These are phyloP conservation scores for Calonectria hawksworthii DNA, from an alignment of 2,329 filamentous ascomycete species.

Conservation along the genomic window DNA sequence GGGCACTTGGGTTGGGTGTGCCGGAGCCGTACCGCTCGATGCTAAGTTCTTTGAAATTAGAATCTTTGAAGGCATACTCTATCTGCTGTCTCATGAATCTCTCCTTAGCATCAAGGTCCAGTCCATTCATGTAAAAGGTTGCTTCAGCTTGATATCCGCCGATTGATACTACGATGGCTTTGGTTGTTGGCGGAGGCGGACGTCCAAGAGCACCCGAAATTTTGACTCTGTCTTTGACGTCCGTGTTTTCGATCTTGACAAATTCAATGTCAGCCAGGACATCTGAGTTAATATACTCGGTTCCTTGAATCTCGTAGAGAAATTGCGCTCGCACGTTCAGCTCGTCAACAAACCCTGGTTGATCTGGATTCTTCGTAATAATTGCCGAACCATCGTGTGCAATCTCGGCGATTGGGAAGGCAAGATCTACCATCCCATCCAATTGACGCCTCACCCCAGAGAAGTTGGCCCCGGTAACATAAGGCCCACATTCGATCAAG, in stretches of 20 bases:
- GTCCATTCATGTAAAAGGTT: slow-evolving; percentile 26
- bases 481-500: slow-evolving; percentile 16
- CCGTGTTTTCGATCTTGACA: slow-evolving; percentile 14
- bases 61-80: slow-evolving; percentile 16
- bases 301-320: slow-evolving; percentile 23
- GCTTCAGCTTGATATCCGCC: slow-evolving; percentile 23
- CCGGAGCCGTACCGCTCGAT: slow-evolving; percentile 21
- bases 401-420: slow-evolving; percentile 21
- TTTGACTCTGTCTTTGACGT: neutral
- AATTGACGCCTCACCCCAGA: slow-evolving; percentile 7
- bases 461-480: slow-evolving; percentile 18
- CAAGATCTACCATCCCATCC: slow-evolving; percentile 17
- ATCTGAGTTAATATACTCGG: slow-evolving; percentile 22
- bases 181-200: slow-evolving; percentile 14
- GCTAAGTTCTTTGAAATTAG: slow-evolving; percentile 16
- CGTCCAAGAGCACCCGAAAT: slow-evolving; percentile 5
- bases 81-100: slow-evolving; percentile 25
- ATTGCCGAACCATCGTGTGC: slow-evolving; percentile 15
- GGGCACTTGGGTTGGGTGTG: neutral
- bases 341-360: slow-evolving; percentile 15
- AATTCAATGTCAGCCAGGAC: slow-evolving; percentile 12
- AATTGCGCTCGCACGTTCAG: slow-evolving; percentile 22
- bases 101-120: slow-evolving; percentile 24
- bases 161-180: slow-evolving; percentile 17
- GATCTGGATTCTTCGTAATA: slow-evolving; percentile 20